Percentiles rank a stretch among this genome's conserved stretches.
phyloP scores from a whole-genome alignment of 176 grass and related monocot species.

The Puya raimondii region DNA sequence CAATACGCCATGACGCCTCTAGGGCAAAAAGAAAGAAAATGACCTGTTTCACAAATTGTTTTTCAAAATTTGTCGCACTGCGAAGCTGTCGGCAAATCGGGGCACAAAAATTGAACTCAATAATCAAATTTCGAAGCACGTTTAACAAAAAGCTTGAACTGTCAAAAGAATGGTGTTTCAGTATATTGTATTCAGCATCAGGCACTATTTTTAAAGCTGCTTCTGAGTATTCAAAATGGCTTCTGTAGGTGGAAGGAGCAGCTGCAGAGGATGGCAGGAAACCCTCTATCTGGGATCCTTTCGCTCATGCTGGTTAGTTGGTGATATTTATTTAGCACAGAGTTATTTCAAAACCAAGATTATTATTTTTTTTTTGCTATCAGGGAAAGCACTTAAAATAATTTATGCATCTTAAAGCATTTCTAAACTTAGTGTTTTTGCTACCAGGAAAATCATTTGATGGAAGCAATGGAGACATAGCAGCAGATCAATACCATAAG shows the following conservation, averaged over 20 bases:
- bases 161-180: too few relatives aligned
- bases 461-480: constrained; percentile 33
- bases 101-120: too few relatives aligned
- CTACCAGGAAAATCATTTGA: constrained; percentile 40
- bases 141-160: too few relatives aligned
- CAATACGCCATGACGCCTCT: too few relatives aligned
- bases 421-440: neutral
- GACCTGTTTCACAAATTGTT: too few relatives aligned
- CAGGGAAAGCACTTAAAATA: neutral
- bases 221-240: neutral
- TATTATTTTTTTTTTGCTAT: neutral
- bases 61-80: too few relatives aligned
- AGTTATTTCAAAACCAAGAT: neutral
- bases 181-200: neutral
- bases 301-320: constrained; percentile 8
- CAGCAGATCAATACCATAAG: constrained; percentile 68
- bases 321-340: neutral
- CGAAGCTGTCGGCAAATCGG: too few relatives aligned
- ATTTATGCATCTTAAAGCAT: neutral
- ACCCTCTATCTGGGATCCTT: constrained; percentile 16
- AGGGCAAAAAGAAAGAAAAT: too few relatives aligned
- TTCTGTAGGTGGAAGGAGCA: constrained; percentile 21
- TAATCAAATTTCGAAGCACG: too few relatives aligned
- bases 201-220: neutral
- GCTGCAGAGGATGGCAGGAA: constrained; percentile 15